Percentiles rank a stretch among this genome's conserved stretches.
These are phyloP conservation scores for Crithidia expoeki DNA, from an alignment of 208 protist genomes.

Conservation along the genomic window DNA sequence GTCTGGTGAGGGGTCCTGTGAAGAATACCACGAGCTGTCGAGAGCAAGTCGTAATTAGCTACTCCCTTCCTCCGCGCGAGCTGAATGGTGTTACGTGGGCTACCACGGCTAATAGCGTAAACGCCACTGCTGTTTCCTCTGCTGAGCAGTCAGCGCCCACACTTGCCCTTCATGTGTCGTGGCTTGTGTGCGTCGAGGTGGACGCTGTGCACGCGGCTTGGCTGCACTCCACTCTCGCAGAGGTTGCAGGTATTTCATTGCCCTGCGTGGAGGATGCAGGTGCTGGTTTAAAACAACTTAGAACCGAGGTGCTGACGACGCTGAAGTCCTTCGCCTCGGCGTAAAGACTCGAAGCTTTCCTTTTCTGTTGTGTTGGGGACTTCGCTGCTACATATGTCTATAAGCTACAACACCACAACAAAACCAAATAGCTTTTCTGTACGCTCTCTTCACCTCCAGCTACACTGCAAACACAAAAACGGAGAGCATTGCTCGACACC, in stretches of 20 bases:
- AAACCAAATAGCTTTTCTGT: no score
- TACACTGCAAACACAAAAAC: no score
- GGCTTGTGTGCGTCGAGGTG: conserved; percentile 24
- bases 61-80: background rate
- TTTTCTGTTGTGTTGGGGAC: background rate
- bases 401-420: no score
- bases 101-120: background rate
- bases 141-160: background rate
- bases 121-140: background rate
- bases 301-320: background rate
- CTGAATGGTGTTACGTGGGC: background rate
- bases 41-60: background rate
- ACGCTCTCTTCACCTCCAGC: no score
- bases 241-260: background rate
- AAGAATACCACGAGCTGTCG: background rate
- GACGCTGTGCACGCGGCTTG: conserved; percentile 19
- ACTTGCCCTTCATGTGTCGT: conserved; percentile 10
- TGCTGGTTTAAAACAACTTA: background rate
- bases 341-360: background rate
- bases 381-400: background rate
- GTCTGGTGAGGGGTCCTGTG: background rate
- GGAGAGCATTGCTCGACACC: no score
- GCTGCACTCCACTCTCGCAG: conserved; percentile 6
- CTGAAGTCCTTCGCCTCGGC: background rate
- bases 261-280: background rate